Conservation (phyloP, 805 yeast genomes). For the Metschnikowia noctiluminum region DNA sequence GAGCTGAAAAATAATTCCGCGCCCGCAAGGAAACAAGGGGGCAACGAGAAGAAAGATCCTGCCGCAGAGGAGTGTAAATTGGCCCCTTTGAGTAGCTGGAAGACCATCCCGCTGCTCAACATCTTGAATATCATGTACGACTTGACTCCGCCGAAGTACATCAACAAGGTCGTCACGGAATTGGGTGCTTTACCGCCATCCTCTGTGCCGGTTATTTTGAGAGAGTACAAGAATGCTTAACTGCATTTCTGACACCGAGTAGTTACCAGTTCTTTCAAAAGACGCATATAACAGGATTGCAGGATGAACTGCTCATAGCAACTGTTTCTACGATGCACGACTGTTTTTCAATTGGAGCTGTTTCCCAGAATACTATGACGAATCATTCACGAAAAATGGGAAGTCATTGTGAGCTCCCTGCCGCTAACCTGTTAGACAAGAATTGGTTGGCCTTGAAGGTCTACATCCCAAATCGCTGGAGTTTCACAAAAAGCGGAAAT, state of each 20-base stretch:
- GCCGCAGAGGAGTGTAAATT: slow-evolving; percentile 21
- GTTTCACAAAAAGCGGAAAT: too few species aligned
- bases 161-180: slow-evolving; percentile 93
- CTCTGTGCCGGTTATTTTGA: slow-evolving; percentile 93
- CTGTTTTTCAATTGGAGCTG: too few species aligned
- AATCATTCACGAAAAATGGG: neutral
- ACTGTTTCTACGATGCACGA: too few species aligned
- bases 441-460: too few species aligned
- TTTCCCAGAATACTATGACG: neutral
- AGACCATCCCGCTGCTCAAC: slow-evolving; percentile 56
- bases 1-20: slow-evolving; percentile 35
- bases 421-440: too few species aligned
- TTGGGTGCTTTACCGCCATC: slow-evolving; percentile 95
- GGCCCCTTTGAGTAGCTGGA: slow-evolving; percentile 59
- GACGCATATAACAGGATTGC: neutral
- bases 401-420: too few species aligned
- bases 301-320: too few species aligned
- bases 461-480: too few species aligned
- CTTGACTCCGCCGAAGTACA: slow-evolving; percentile 88
- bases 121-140: slow-evolving; percentile 87
- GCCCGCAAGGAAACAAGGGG: slow-evolving; percentile 20
- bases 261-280: neutral
- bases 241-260: neutral
- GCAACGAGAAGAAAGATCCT: slow-evolving; percentile 21
- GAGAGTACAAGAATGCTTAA: slow-evolving; percentile 71